Evolutionary conservation across 768 basidiomycete species (phyloP).

Genomic region (Cystobasidium onofrii): DNA sequence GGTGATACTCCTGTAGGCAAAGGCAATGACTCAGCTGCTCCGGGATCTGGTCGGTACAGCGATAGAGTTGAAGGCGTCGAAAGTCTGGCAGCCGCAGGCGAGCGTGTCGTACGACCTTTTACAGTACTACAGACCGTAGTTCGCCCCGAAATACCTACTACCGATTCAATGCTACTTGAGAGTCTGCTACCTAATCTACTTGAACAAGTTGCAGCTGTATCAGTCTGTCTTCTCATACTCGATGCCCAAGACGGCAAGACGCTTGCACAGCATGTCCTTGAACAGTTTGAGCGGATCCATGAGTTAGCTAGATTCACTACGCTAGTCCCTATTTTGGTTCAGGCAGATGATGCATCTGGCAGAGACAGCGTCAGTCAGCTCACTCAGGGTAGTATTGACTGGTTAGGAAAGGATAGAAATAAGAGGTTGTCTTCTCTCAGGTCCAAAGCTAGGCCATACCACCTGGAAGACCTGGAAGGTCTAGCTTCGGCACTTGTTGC

Average conservation of each 20-base stretch:
- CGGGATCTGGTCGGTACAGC: neutral
- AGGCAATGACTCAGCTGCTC: neutral
- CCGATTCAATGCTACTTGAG: neutral
- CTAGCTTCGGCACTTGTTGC: neutral
- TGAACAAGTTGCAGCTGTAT: neutral
- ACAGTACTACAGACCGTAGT: neutral
- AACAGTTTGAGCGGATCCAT: neutral
- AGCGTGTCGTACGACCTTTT: slow-evolving; percentile 4
- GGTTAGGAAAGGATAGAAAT: neutral
- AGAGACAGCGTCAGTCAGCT: slow-evolving; percentile 11
- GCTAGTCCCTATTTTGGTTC: neutral
- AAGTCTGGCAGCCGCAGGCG: neutral
- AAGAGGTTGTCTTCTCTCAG: neutral
- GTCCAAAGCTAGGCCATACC: neutral
- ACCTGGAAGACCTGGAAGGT: neutral
- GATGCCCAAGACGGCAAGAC: neutral
- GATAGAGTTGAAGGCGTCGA: neutral
- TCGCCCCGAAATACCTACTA: neutral
- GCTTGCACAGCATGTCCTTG: neutral
- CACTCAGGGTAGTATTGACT: slow-evolving; percentile 9
- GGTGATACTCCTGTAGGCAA: neutral
- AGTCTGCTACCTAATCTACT: neutral
- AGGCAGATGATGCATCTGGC: neutral
- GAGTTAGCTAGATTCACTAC: neutral
- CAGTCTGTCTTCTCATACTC: neutral